Evolutionary conservation across 2,329 filamentous ascomycete genomes (phyloP).

Genomic region (Monosporascus sp.): DNA sequence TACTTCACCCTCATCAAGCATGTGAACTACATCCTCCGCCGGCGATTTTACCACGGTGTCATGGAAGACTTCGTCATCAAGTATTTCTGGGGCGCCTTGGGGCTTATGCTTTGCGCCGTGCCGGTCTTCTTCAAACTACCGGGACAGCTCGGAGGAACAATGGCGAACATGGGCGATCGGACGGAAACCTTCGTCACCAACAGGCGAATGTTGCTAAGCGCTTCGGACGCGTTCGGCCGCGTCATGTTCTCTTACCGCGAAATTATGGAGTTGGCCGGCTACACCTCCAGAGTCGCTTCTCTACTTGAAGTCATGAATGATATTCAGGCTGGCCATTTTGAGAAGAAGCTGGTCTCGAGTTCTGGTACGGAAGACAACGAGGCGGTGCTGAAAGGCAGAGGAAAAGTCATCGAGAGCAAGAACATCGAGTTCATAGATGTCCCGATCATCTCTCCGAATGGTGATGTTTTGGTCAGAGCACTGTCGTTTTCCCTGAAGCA

Average conservation of each 20-base stretch:
- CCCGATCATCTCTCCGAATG: conserved; percentile 95
- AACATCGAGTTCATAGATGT: conserved; percentile 42
- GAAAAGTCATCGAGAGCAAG: conserved; percentile 71
- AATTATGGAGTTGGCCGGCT: conserved; percentile 90
- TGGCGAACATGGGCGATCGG: conserved; percentile 62
- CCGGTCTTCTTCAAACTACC: conserved; percentile 95
- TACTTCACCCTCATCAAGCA: conserved; percentile 99
- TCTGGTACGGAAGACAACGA: conserved; percentile 77
- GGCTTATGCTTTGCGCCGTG: conserved; percentile 84
- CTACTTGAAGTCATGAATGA: conserved; percentile 93
- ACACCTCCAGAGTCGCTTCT: conserved; percentile 86
- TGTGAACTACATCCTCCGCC: conserved; percentile 88
- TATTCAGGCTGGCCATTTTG: conserved; percentile 81
- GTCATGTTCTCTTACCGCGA: conserved; percentile 99
- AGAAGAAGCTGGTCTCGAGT: conserved; percentile 93
- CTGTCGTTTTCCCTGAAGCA: conserved; percentile 82
- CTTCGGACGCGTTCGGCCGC: conserved; percentile 90
- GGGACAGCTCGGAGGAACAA: conserved; percentile 48
- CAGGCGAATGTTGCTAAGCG: conserved; percentile 81
- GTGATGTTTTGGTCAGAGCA: conserved; percentile 80
- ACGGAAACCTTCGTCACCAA: conserved; percentile 88
- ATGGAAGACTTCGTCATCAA: conserved; percentile 99
- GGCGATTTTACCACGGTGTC: conserved; percentile 93
- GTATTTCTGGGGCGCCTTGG: conserved; percentile 96
- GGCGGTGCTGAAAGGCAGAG: conserved; percentile 74